Conservation (phyloP, 192 early-diverging fungal genomes). For the Spizellomyces sp. region DNA sequence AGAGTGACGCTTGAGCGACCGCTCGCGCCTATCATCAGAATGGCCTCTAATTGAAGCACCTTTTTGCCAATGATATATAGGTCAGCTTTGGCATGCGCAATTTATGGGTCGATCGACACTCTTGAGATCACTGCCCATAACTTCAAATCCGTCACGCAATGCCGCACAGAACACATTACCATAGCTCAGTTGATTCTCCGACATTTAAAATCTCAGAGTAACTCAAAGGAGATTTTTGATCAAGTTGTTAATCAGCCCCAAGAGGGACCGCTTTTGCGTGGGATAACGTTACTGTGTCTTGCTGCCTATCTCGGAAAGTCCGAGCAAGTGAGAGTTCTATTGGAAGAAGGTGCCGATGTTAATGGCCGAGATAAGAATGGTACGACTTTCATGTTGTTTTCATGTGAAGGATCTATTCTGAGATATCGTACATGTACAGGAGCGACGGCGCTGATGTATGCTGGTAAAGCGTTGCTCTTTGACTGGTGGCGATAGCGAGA, state of each 20-base stretch:
- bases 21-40: no score
- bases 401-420: slow-evolving; percentile 3
- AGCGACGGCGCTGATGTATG: slow-evolving; percentile 72
- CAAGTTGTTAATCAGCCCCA: slow-evolving; percentile 59
- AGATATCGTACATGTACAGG: slow-evolving; percentile 30
- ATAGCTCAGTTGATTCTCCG: slow-evolving; percentile 57
- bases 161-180: slow-evolving; percentile 51
- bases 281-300: slow-evolving; percentile 69
- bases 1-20: no score
- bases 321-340: slow-evolving; percentile 53
- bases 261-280: slow-evolving; percentile 51
- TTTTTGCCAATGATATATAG: slow-evolving; percentile 37
- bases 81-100: slow-evolving; percentile 62
- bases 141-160: slow-evolving; percentile 55
- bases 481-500: no score
- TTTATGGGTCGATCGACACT: slow-evolving; percentile 60
- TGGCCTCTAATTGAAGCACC: not conserved
- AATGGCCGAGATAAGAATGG: slow-evolving; percentile 62
- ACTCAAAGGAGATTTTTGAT: slow-evolving; percentile 6
- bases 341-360: slow-evolving; percentile 68
- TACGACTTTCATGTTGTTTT: slow-evolving; percentile 4
- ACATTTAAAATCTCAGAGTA: slow-evolving; percentile 11
- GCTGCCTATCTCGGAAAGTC: slow-evolving; percentile 69
- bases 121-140: slow-evolving; percentile 58
- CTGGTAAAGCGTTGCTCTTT: slow-evolving; percentile 13